Evolutionary conservation across 768 basidiomycete species (phyloP).

Genomic region (Russula sp.): DNA sequence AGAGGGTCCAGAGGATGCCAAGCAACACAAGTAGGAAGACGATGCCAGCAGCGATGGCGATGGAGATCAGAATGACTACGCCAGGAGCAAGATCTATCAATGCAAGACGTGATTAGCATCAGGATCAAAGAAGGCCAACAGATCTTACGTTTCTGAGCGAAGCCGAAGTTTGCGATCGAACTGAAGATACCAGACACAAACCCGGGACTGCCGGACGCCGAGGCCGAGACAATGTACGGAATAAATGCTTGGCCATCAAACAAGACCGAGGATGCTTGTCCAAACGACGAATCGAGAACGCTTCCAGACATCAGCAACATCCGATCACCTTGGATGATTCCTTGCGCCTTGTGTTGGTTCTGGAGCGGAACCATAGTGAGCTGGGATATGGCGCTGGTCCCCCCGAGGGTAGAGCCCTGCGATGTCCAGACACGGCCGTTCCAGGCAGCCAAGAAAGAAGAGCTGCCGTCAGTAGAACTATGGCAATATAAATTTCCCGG

Average conservation of each 20-base stretch:
- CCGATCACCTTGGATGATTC: constrained; percentile 74
- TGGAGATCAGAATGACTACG: constrained; percentile 93
- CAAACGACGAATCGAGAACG: constrained; percentile 60
- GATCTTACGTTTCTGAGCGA: constrained; percentile 59
- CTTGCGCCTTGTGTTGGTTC: constrained; percentile 62
- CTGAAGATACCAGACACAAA: constrained; percentile 74
- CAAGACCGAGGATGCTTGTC: constrained; percentile 77
- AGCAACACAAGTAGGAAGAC: constrained; percentile 82
- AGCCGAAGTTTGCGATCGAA: constrained; percentile 73
- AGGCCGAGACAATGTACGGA: constrained; percentile 73
- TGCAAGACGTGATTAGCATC: constrained; percentile 17
- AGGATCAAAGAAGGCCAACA: constrained; percentile 7
- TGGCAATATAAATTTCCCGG: neutral
- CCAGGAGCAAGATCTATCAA: constrained; percentile 75
- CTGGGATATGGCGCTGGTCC: constrained; percentile 66
- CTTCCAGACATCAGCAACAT: constrained; percentile 86
- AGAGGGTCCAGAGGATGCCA: constrained; percentile 86
- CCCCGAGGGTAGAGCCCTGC: constrained; percentile 52
- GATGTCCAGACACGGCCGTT: constrained; percentile 72
- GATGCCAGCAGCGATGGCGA: constrained; percentile 92
- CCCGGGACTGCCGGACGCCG: constrained; percentile 62
- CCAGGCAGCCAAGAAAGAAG: constrained; percentile 79
- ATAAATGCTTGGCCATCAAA: constrained; percentile 80
- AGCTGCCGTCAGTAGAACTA: constrained; percentile 52
- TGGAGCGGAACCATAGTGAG: constrained; percentile 87